Percentiles rank a stretch among this genome's conserved stretches.
These are phyloP conservation scores for Ceratocystis ficicola DNA, from an alignment of 2,329 filamentous ascomycete genomes.

Conservation along the genomic window DNA sequence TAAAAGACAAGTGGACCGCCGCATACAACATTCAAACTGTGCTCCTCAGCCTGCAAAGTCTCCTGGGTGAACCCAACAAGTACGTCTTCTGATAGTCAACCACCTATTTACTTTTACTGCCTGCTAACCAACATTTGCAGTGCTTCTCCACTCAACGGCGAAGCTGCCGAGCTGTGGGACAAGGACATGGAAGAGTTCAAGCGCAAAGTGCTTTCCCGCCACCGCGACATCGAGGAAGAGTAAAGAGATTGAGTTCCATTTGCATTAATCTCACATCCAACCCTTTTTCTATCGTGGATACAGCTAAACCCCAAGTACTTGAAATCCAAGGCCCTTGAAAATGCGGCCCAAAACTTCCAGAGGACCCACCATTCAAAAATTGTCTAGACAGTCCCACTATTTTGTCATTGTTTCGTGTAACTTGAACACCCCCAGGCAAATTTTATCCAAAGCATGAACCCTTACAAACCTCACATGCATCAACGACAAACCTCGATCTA, in stretches of 20 bases:
- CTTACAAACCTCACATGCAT: constrained; percentile 1
- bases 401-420: neutral
- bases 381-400: too few species aligned
- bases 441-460: neutral
- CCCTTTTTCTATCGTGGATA: neutral
- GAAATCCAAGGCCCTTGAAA: neutral
- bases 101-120: neutral
- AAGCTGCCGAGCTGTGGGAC: constrained; percentile 94
- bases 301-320: neutral
- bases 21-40: constrained; percentile 95
- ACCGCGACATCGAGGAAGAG: constrained; percentile 54
- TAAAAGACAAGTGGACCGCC: constrained; percentile 98
- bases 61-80: constrained; percentile 98
- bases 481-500: neutral
- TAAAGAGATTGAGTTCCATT: constrained; percentile 28
- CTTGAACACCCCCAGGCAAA: neutral
- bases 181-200: constrained; percentile 79
- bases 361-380: too few species aligned
- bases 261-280: neutral
- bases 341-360: too few species aligned
- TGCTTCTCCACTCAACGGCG: constrained; percentile 85
- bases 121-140: constrained; percentile 36
- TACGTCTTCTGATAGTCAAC: constrained; percentile 37
- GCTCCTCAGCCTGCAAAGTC: constrained; percentile 81
- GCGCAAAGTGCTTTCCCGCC: constrained; percentile 52